Evolutionary conservation across 805 yeast genomes (phyloP), one percentile per base, ranked within the genome.

Genomic region (Cyberlindnera mycetangii): DNA sequence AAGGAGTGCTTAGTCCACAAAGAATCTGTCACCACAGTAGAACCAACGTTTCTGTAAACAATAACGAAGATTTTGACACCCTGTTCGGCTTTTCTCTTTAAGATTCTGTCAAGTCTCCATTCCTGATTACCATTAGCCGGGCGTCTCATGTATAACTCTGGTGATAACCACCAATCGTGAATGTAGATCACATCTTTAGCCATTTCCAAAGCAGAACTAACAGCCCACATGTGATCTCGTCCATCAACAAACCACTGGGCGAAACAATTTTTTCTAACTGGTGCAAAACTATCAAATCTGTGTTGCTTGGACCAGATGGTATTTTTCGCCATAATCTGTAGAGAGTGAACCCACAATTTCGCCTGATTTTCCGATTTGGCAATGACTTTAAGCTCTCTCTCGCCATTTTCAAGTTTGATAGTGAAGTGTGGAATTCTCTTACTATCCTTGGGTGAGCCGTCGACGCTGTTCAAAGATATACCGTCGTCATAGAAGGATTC

Each of bases 131-230:
- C 97, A 64, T 87, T 84, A 0, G 96, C 92, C 0, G 99, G 99
- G 40, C 99, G 72, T 51, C 99, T 77, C 67, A 93, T 70, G 57
- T 93, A 95, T 3, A 93, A 62, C 63, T 93, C 99, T 0, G 99
- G 99, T 5, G 92, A 78, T 20, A 93, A 71, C 99, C 99, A 93
- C 99, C 99, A 93, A 59, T 92, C 99, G 59, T 93, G 97, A 39
- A 93, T 89, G 61, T 83, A 93, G 27, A 93, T 84, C 1, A 85
- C 92, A 69, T 93, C 98, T 53, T 82, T 81, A 0, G 99, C 98
- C 86, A 87, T 83, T 53, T 85, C 89, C 43, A 93, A 70, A 0
- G 98, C 99, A 10, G 89, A 81, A 24, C 96, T 85, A 3, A 89
- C 81, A 1, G 97, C 95, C 97, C 98, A 93, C 69, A 89, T 85